Base-by-base conservation (phyloP, 2,329 filamentous ascomycete genomes). In the Fusarium secorum region DNA sequence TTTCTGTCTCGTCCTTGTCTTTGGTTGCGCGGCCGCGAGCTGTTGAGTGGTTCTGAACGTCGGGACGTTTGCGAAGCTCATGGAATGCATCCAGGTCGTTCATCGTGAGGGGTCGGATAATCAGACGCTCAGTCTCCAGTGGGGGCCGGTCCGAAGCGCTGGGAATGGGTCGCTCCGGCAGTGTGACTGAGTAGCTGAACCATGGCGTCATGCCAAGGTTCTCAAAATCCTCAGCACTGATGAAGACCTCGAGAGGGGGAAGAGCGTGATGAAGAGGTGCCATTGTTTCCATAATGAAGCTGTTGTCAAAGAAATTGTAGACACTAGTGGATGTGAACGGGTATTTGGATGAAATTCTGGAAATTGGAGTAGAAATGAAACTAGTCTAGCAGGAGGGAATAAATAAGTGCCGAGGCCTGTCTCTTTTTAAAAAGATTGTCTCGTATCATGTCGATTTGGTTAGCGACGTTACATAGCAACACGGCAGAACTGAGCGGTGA, bases 131-230 rank as follows among this genome's bases (percentile, higher is more conserved):
- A 18, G 70, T 72, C 45, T 72, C 63, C 10, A 72, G 36, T 8
- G 59, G 30, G 20, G 59, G 17, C 62, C 70, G 68, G 5, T 72
- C 65, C 11, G 70, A 63, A 3, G 66, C 20, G 35, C 48, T 28
- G 22, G 68, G 70, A 9, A 72, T 56, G 7, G 65, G 68, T 4
- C 51, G 56, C 53, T 72, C 41, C 20, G 70, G 70, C 22, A 70
- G 39, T 15, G 69, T 72, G 14, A 72, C 70, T 5, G 62, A 61
- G 59, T 72, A 72, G 17, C 66, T 72, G 49, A 72, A 72, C 69
- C 69, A 72, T 22, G 70, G 70, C 28, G 61, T 70, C 62, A 72
- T 56, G 36, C 70, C 70, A 17, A 72, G 26, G 22, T 61, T 54
- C 22, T 72, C 62, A 13, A 60, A 32, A 14, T 72, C 51, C 26